Evolutionary conservation across 345 rosid species (phyloP), one percentile per base, ranked within the genome.

Genomic region (Bretschneidera sinensis): DNA sequence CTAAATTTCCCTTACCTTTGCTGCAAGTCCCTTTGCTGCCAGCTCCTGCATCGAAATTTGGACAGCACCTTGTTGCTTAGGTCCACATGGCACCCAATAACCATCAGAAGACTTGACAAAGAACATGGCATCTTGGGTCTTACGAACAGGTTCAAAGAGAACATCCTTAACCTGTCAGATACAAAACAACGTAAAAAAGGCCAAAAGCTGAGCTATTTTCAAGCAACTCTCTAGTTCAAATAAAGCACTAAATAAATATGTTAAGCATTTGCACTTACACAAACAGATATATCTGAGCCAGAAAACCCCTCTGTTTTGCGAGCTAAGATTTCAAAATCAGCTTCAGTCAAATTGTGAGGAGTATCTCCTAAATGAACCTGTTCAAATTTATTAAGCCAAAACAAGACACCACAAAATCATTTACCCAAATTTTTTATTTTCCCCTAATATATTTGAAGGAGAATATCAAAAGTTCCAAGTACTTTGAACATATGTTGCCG

Each of bases 281-380:
- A 91, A 74, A 91, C 98, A 51, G 98, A 34, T 52, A 91, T 76
- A 78, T 91, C 98, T 67, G 98, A 91, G 73, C 98, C 98, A 31
- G 98, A 91, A 72, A 88, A 91, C 25, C 98, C 96, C 62, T 91
- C 95, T 0, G 96, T 86, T 75, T 21, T 84, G 64, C 77, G 79
- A 51, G 84, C 98, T 75, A 91, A 81, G 65, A 65, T 73, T 78
- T 86, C 96, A 66, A 91, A 91, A 78, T 91, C 96, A 71, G 87
- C 67, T 78, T 86, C 98, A 53, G 81, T 76, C 79, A 91, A 74
- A 67, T 76, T 88, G 55, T 91, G 98, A 68, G 98, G 98, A 6
- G 98, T 91, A 73, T 91, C 98, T 60, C 98, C 98, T 53, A 91
- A 79, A 74, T 91, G 98, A 34, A 91, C 96, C 98, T 91, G 78